Conservation (phyloP, 2,329 filamentous ascomycete species). For the Paraphoma chrysanthemicola region DNA sequence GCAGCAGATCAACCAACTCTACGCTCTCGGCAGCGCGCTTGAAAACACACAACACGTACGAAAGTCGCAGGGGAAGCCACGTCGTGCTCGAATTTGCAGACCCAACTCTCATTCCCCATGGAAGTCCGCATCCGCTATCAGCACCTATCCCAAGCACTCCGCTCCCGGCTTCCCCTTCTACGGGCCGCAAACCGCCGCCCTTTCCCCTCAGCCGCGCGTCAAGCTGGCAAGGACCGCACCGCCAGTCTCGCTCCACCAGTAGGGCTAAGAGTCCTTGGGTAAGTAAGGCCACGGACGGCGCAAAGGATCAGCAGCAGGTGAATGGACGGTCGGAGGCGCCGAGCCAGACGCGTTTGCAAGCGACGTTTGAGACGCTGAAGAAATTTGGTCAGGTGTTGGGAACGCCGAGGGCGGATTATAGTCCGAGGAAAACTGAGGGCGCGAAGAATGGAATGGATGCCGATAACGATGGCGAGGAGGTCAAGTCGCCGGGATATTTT, state of each 20-base stretch:
- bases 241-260: background rate
- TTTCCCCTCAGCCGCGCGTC: background rate
- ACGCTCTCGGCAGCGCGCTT: background rate
- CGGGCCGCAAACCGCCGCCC: too few species aligned
- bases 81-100: conserved; percentile 32
- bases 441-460: background rate
- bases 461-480: background rate
- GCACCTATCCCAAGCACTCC: too few species aligned
- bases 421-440: conserved; percentile 3
- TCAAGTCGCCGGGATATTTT: conserved; percentile 25
- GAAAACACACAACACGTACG: conserved; percentile 17
- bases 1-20: background rate
- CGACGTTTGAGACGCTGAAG: conserved; percentile 36
- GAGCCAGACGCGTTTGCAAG: conserved; percentile 29
- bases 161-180: too few species aligned
- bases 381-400: conserved; percentile 30
- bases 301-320: background rate
- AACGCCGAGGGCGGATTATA: conserved; percentile 21
- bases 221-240: conserved; percentile 1
- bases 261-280: background rate
- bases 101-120: conserved; percentile 14
- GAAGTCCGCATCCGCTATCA: too few species aligned
- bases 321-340: background rate
- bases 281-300: background rate
- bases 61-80: conserved; percentile 18